Conservation (phyloP, 177 flowering plant genomes). For the Vitis hybrid region DNA sequence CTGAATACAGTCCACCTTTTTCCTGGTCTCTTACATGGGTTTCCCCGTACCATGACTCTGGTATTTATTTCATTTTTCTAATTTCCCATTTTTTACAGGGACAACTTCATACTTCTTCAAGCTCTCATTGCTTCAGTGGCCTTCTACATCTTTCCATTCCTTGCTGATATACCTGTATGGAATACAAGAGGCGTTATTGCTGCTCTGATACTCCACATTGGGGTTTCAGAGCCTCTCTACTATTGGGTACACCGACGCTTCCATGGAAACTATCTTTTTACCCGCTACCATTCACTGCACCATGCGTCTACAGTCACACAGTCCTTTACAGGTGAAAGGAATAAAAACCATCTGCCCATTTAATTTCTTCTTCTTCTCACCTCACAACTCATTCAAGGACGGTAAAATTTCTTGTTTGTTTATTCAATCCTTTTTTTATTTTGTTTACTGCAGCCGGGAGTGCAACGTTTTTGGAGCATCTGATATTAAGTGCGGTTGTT, state of each 20-base stretch:
- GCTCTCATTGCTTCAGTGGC: constrained; percentile 48
- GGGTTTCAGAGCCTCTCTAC: constrained; percentile 76
- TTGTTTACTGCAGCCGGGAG: constrained; percentile 54
- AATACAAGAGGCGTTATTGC: constrained; percentile 47
- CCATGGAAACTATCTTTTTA: constrained; percentile 46
- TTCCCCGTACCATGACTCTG: neutral
- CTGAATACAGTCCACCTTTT: neutral
- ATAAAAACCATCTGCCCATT: neutral
- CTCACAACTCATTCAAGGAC: neutral
- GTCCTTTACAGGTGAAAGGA: constrained; percentile 60
- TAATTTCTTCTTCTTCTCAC: neutral
- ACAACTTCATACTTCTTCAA: constrained; percentile 77
- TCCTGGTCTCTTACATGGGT: neutral
- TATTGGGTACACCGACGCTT: constrained; percentile 57
- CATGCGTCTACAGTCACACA: constrained; percentile 72
- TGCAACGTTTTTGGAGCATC: constrained; percentile 73
- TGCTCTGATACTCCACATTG: constrained; percentile 53
- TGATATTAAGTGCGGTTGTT: constrained; percentile 37
- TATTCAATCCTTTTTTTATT: neutral
- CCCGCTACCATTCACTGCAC: constrained; percentile 70
- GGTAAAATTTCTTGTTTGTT: neutral
- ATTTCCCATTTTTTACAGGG: constrained; percentile 48
- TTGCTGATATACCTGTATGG: constrained; percentile 51
- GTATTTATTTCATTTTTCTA: neutral
- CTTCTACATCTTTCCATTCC: constrained; percentile 39